Conservation (phyloP, 192 early-diverging fungal genomes). For the Entophlyctis luteolus region DNA sequence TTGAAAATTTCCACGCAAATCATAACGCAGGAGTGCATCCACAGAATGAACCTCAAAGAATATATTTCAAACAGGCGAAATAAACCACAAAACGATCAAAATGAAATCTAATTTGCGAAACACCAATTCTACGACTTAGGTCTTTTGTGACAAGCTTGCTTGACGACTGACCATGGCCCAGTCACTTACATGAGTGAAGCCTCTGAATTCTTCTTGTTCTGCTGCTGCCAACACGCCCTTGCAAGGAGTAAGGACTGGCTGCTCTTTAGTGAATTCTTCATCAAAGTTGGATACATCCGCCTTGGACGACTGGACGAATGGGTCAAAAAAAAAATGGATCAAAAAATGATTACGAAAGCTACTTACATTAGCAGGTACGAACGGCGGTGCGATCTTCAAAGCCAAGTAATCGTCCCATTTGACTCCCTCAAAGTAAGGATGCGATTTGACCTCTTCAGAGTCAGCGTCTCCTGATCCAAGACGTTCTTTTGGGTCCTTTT, state of each 20-base stretch:
- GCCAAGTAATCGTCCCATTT: conserved; percentile 86
- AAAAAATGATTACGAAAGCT: not conserved
- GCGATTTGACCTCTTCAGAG: conserved; percentile 85
- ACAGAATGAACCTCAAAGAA: too few species aligned
- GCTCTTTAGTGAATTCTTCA: conserved; percentile 91
- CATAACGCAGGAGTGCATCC: too few species aligned
- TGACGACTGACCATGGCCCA: conserved; percentile 60
- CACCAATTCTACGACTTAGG: too few species aligned
- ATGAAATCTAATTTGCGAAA: too few species aligned
- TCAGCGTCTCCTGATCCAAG: conserved; percentile 78
- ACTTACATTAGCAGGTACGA: conserved; percentile 82
- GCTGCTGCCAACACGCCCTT: conserved; percentile 70
- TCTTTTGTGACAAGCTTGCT: too few species aligned
- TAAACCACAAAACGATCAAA: too few species aligned
- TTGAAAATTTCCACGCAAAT: too few species aligned
- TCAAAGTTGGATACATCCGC: conserved; percentile 98
- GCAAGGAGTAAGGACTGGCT: conserved; percentile 88
- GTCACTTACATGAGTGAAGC: conserved; percentile 72
- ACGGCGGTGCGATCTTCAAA: conserved; percentile 81
- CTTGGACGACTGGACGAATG: conserved; percentile 47
- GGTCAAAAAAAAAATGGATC: not conserved
- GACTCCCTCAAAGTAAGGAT: conserved; percentile 80
- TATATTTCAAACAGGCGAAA: too few species aligned
- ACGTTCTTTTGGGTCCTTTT: conserved; percentile 78
- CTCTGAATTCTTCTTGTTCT: conserved; percentile 91